Base-by-base conservation (phyloP, 2,329 filamentous ascomycete genomes). In the Ophiosphaerella narmari region DNA sequence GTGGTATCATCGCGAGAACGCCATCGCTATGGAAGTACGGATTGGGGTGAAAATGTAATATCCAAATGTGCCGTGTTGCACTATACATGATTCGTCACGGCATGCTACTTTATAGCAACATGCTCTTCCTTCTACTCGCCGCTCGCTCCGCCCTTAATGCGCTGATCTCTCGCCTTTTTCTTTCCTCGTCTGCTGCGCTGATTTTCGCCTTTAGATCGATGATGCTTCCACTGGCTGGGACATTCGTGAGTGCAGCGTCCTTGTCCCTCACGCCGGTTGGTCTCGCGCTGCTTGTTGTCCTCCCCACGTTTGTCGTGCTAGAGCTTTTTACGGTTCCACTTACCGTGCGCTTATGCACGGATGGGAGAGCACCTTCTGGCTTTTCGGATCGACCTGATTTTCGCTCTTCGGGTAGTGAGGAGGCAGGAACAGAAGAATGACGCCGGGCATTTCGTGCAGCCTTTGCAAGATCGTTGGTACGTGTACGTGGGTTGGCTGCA, bases 121-220 rank as follows among this genome's bases (percentile, higher is more conserved):
- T 76, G 55, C 74, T 76, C 60, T 74, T 71, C 52, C 74, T 62
- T 40, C 74, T 59, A 55, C 67, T 70, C n/a, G 74, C 71, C 23
- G 70, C 70, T 39, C 74, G 62, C 39, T 75, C 73, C 5, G 62
- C 63, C 42, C 68, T 61, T 14, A 68, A 42, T 39, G 61, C 57
- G 38, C 57, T 57, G n/a, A 55, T 59, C 23, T 56, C 59, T 29
- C 33, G 54, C 39, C n/a, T 53, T 48, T 31, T 54, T 48, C 24
- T 43, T 43, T 40, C 44, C 46, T 45, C 35, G 13, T 41, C 26
- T 13, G 31, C 50, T 41, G 24, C 49, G n/a, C 54, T 45, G 8
- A 38, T 41, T 38, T 60, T 54, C n/a, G 48, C 40, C 34, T 48
- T 48, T 12, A 61, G 8, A 40, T 63, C 55, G 12, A 47, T 47